Conservation (phyloP, 2,329 filamentous ascomycete genomes). For the Claviceps sp. region DNA sequence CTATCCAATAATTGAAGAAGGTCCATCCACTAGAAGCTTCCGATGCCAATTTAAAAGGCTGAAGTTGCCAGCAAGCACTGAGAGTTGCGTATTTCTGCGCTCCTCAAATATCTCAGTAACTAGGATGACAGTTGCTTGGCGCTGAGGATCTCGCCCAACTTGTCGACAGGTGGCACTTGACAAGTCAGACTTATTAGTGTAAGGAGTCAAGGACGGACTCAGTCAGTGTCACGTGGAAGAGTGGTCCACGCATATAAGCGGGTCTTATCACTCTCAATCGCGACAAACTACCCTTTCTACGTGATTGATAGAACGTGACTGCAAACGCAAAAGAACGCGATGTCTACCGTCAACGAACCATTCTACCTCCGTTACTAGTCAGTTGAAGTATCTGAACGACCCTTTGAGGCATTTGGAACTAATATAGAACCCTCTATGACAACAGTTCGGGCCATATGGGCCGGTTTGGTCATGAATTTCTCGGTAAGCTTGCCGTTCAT, state of each 20-base stretch:
- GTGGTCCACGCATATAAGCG: too few species aligned
- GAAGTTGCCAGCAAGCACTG: constrained; percentile 16
- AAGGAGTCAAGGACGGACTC: background rate
- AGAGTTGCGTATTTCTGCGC: constrained; percentile 11
- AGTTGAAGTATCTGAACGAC: constrained; percentile 20
- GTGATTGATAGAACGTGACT: background rate
- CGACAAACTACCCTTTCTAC: background rate
- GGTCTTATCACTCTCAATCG: background rate
- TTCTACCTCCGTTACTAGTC: constrained; percentile 99
- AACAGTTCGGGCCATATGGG: constrained; percentile 97
- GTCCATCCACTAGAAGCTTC: constrained; percentile 1
- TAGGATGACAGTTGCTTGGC: constrained; percentile 2
- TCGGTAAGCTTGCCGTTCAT: constrained; percentile 43
- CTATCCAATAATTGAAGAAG: background rate
- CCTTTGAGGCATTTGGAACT: background rate
- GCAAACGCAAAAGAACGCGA: constrained; percentile 17
- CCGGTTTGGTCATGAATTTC: constrained; percentile 93
- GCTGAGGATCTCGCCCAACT: background rate
- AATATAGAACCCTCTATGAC: constrained; percentile 6
- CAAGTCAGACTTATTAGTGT: background rate
- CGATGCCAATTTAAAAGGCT: constrained; percentile 14
- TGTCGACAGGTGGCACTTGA: constrained; percentile 6
- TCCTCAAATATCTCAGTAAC: constrained; percentile 13
- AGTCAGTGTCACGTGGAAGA: constrained; percentile 3
- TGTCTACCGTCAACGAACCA: constrained; percentile 59